Conservation (phyloP, 352 stramenopile species). For the Phytophthora multivora region DNA sequence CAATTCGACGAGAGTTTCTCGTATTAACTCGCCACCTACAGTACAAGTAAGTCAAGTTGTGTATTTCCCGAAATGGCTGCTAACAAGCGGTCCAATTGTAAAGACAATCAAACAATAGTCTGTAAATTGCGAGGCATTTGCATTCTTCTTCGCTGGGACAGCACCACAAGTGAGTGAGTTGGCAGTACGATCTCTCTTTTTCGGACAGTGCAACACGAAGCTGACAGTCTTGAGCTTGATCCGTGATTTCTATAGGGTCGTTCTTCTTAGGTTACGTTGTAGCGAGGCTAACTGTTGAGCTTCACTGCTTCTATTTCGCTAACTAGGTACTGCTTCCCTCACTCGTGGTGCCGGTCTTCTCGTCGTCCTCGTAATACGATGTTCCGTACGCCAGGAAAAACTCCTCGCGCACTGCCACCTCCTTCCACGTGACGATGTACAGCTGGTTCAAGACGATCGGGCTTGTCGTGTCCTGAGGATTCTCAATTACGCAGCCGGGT, state of each 20-base stretch:
- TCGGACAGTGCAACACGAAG: background rate
- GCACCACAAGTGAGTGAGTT: background rate
- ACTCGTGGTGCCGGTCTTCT: constrained; percentile 55
- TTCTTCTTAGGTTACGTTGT: constrained; percentile 49
- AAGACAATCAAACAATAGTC: constrained; percentile 13
- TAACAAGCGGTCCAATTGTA: constrained; percentile 6
- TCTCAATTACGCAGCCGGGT: constrained; percentile 81
- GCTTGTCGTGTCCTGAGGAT: constrained; percentile 76
- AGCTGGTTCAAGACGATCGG: constrained; percentile 85
- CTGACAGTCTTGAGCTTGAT: constrained; percentile 18
- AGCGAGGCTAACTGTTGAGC: constrained; percentile 20
- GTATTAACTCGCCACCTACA: constrained; percentile 7
- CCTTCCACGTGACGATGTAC: constrained; percentile 91
- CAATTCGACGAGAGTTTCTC: constrained; percentile 21
- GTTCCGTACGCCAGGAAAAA: constrained; percentile 91
- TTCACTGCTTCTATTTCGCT: constrained; percentile 46
- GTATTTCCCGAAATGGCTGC: constrained; percentile 5
- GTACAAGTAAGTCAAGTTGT: constrained; percentile 15
- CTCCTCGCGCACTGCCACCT: constrained; percentile 81
- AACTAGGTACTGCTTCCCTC: constrained; percentile 40
- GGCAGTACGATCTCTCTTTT: too few species aligned
- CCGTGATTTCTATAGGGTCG: constrained; percentile 36
- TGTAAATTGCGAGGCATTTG: background rate
- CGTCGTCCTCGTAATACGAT: constrained; percentile 89
- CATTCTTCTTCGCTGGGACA: background rate